A percentile compares a stretch with the other conserved stretches of the same genome.
These are phyloP conservation scores for Fusarium coicis DNA, from an alignment of 2,329 filamentous ascomycete genomes.

Conservation along the genomic window DNA sequence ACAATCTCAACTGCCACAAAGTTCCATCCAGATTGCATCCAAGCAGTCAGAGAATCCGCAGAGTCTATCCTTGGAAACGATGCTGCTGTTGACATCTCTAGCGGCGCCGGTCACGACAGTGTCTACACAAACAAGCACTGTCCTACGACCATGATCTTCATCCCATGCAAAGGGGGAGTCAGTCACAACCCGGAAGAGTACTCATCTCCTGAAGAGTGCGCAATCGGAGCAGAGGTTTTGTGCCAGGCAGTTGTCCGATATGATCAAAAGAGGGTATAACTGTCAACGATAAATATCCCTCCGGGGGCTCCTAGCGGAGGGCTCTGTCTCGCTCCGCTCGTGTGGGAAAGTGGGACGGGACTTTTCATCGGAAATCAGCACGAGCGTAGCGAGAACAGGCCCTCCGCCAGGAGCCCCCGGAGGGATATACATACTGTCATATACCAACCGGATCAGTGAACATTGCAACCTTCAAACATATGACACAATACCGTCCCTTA, in stretches of 20 bases:
- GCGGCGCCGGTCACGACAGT: constrained; percentile 50
- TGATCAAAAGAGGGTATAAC: constrained; percentile 31
- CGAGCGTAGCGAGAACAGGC: too few relatives aligned
- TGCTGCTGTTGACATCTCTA: constrained; percentile 46
- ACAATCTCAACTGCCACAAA: constrained; percentile 68
- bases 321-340: too few relatives aligned
- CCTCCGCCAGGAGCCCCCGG: too few relatives aligned
- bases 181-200: constrained; percentile 45
- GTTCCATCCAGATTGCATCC: constrained; percentile 74
- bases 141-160: constrained; percentile 50
- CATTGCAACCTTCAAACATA: background rate
- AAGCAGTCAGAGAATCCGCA: constrained; percentile 66
- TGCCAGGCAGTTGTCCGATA: constrained; percentile 41
- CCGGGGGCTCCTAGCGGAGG: too few relatives aligned
- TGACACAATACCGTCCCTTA: background rate
- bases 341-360: rapidly evolving
- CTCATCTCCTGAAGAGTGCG: constrained; percentile 47
- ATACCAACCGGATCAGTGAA: too few relatives aligned
- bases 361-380: too few relatives aligned
- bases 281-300: rapidly evolving
- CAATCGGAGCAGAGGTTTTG: constrained; percentile 38
- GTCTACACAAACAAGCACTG: constrained; percentile 45
- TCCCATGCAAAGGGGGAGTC: constrained; percentile 46
- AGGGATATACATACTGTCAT: too few relatives aligned
- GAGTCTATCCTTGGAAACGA: constrained; percentile 54